These are phyloP conservation scores for Colletotrichum sp. DNA, from an alignment of 2,329 filamentous ascomycete genomes.

Conservation along the genomic window DNA sequence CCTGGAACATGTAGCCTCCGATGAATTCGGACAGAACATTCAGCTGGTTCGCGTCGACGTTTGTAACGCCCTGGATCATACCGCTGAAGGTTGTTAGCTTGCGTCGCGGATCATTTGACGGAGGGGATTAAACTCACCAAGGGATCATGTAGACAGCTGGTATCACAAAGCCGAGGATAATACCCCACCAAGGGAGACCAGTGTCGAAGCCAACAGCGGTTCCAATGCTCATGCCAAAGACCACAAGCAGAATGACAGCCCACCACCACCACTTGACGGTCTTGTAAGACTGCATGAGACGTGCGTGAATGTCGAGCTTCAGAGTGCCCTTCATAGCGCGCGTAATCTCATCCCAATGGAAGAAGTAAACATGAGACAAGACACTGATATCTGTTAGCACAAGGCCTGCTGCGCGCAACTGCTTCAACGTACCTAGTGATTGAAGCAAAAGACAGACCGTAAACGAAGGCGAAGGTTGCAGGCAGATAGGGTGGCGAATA, in stretches of 20 bases:
- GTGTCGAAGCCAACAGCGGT: slow-evolving; percentile 54
- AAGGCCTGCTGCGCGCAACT: rapidly evolving
- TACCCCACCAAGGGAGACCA: slow-evolving; percentile 63
- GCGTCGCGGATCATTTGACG: not conserved
- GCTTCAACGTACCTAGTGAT: slow-evolving; percentile 48
- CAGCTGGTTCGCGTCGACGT: slow-evolving; percentile 48
- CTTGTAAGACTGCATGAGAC: slow-evolving; percentile 60
- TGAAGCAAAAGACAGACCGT: slow-evolving; percentile 70
- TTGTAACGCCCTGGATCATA: slow-evolving; percentile 48
- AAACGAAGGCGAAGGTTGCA: slow-evolving; percentile 53
- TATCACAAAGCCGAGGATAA: slow-evolving; percentile 46
- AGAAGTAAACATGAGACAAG: slow-evolving; percentile 43
- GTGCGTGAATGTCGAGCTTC: slow-evolving; percentile 45
- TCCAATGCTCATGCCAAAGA: slow-evolving; percentile 37
- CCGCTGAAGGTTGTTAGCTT: slow-evolving; percentile 26
- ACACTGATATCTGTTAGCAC: slow-evolving; percentile 45
- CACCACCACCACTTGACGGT: slow-evolving; percentile 68
- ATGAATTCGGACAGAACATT: slow-evolving; percentile 16
- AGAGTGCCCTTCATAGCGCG: slow-evolving; percentile 28
- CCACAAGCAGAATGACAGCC: slow-evolving; percentile 47
- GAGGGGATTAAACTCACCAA: slow-evolving; percentile 36
- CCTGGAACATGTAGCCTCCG: slow-evolving; percentile 55
- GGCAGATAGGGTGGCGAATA: slow-evolving; percentile 59
- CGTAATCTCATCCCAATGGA: slow-evolving; percentile 42
- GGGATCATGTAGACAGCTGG: slow-evolving; percentile 49